A percentile compares a stretch with the other conserved stretches of the same genome.
These are phyloP conservation scores for Liquidambar formosana DNA, from an alignment of 164 flowering plant genomes.

Conservation along the genomic window DNA sequence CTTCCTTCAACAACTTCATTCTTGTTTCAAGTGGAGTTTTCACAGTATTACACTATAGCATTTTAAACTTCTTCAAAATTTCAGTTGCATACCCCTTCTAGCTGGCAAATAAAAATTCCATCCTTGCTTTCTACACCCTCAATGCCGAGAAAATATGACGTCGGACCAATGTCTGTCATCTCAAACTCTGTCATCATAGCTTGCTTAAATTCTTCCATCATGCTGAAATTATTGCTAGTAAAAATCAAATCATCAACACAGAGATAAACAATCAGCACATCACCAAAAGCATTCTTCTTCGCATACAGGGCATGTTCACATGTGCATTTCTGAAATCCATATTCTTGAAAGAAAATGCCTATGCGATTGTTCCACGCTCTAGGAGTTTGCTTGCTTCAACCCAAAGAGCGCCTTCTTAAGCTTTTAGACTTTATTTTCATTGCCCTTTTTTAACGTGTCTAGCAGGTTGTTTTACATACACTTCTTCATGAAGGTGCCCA, in stretches of 20 bases:
- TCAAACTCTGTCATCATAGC: constrained; percentile 20
- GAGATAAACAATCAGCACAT: too few species aligned
- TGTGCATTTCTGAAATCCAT: constrained; percentile 8
- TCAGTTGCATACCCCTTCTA: constrained; percentile 11
- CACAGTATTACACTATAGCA: constrained; percentile 5
- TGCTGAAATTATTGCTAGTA: not conserved
- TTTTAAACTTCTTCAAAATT: constrained; percentile 8
- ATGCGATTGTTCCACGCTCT: constrained; percentile 15
- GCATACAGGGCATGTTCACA: constrained; percentile 12
- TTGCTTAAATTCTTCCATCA: constrained; percentile 6
- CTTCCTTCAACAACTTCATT: constrained; percentile 4
- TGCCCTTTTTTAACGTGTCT: not conserved
- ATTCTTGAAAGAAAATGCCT: too few species aligned
- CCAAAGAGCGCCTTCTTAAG: not conserved
- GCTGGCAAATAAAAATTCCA: constrained; percentile 17
- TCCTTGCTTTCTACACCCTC: constrained; percentile 8
- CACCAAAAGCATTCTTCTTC: too few species aligned
- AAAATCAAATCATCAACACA: too few species aligned
- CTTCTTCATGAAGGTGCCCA: not conserved
- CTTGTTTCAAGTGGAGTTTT: constrained; percentile 2
- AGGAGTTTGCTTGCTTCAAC: constrained; percentile 11
- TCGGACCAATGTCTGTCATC: constrained; percentile 21
- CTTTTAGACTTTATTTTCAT: not conserved
- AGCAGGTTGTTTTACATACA: not conserved
- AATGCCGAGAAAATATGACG: constrained; percentile 23